Base-by-base conservation (phyloP, 371 early-diverging fungal species). In the Mortierella sp. region DNA sequence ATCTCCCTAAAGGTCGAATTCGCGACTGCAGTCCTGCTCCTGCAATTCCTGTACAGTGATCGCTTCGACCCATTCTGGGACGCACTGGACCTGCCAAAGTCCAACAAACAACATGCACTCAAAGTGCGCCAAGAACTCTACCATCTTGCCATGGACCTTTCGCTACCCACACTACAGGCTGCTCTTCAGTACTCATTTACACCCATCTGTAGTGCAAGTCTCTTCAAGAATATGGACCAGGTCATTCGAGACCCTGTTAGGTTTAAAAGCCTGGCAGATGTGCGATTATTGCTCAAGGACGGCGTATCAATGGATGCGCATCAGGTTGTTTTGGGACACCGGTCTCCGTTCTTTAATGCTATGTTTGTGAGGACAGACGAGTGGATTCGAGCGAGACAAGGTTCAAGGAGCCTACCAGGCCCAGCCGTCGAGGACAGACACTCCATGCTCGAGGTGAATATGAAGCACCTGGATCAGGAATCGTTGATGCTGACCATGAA, bases 311-410 rank as follows among this genome's bases (percentile, higher is more conserved):
- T 86, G 26, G 51, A 72, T 2, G 84, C 84, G 1, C 90, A 93
- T 64, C 84, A 86, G 47, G 50, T 86, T 3, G 72, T 93, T 4
- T 46, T 93, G 3, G 80, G 86, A 4, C 85, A 89, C 21, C 80
- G 93, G 17, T 89, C 87, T 41, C 83, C 83, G 2, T 92, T 89
- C 62, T 93, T 93, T 57, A 62, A 72, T 11, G 83, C 88, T 15
- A 69, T 91, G 60, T 76, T 91, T 19, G 81, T 81, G 21, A 78
- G 81, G 6, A 78, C 72, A 24, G 70, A 87, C 6, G 67, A 80
- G 6, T 93, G 93, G 93, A 71, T 71, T 27, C 71, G 65, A 19
- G 50, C 69, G 0, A 79, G 88, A 62, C 63, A 70, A 58, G 46
- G 52, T 9, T 44, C 8, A 9, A 56, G 59, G 6, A 43, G 19